Percentiles rank a stretch among this genome's conserved stretches.
phyloP scores from a whole-genome alignment of 345 rosid species.

The Eucalyptus paniculata region DNA sequence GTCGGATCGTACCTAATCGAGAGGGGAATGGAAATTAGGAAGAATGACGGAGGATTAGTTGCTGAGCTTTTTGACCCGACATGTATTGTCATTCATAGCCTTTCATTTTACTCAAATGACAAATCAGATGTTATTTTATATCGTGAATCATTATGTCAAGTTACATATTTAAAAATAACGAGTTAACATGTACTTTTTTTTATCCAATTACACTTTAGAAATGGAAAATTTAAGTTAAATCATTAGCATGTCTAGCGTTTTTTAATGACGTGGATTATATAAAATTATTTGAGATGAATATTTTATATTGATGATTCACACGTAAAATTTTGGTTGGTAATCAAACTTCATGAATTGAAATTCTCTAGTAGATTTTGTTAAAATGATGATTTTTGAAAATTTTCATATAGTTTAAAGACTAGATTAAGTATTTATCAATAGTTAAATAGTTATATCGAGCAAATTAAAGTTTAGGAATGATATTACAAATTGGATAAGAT shows the following conservation, averaged over 20 bases:
- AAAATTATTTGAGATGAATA: background rate
- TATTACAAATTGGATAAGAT: fast-evolving
- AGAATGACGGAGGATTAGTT: background rate
- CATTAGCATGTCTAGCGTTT: background rate
- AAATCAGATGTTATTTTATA: fast-evolving
- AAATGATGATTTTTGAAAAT: background rate
- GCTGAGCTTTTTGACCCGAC: background rate
- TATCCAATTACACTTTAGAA: background rate
- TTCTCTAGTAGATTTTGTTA: background rate
- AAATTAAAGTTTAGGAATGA: background rate
- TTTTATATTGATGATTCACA: too few relatives aligned
- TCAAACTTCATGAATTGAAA: background rate
- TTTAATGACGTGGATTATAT: background rate
- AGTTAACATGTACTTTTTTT: background rate
- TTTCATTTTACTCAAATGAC: background rate
- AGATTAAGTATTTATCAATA: background rate
- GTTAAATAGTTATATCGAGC: fast-evolving
- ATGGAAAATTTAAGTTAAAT: background rate
- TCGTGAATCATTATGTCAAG: fast-evolving
- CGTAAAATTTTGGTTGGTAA: too few relatives aligned
- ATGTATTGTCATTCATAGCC: fast-evolving
- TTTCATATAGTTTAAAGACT: background rate
- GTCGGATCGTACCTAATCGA: background rate
- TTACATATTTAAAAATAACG: background rate
- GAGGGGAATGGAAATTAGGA: too few relatives aligned